Conservation (phyloP, 2,329 filamentous ascomycete genomes). For the Sporothrix brunneoviolacea region DNA sequence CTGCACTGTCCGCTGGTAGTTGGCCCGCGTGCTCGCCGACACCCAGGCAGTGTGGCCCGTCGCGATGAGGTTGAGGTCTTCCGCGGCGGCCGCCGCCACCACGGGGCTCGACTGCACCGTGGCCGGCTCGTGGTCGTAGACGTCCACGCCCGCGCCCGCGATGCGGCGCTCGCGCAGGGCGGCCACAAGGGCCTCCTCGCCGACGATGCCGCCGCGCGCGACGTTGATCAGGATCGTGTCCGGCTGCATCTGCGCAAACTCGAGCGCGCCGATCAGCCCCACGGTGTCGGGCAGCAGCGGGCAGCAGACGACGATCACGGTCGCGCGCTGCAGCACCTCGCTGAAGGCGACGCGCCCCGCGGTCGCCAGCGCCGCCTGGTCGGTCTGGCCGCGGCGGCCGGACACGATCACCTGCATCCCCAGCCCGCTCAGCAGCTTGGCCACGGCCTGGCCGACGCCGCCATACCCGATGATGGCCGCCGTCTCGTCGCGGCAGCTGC, state of each 20-base stretch:
- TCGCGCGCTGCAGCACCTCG: conserved; percentile 24
- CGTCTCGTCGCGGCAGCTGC: conserved; percentile 19
- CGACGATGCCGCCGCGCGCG: conserved; percentile 28
- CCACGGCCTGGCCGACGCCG: conserved; percentile 28
- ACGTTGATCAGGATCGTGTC: conserved; percentile 29
- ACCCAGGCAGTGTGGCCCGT: conserved; percentile 20
- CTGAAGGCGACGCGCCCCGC: conserved; percentile 14
- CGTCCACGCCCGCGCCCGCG: conserved; percentile 29
- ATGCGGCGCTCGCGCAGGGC: conserved; percentile 28
- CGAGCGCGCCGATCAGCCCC: conserved; percentile 20
- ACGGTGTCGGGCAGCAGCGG: conserved; percentile 25
- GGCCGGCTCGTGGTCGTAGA: conserved; percentile 30
- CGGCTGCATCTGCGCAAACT: conserved; percentile 20
- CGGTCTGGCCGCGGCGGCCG: conserved; percentile 6
- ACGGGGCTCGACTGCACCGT: conserved; percentile 15
- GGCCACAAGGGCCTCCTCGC: conserved; percentile 28
- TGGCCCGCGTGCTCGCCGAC: conserved; percentile 16
- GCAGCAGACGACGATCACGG: conserved; percentile 27
- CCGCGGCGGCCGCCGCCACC: conserved; percentile 11
- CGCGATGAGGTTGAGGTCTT: conserved; percentile 17
- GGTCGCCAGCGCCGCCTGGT: conserved; percentile 14
- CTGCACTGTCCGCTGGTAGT: conserved; percentile 16
- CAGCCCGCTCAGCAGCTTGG: conserved; percentile 23
- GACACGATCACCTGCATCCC: conserved; percentile 27
- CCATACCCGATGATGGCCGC: conserved; percentile 31